Base-by-base conservation (phyloP, 2,329 filamentous ascomycete species). In the Xylariaceae sp. region DNA sequence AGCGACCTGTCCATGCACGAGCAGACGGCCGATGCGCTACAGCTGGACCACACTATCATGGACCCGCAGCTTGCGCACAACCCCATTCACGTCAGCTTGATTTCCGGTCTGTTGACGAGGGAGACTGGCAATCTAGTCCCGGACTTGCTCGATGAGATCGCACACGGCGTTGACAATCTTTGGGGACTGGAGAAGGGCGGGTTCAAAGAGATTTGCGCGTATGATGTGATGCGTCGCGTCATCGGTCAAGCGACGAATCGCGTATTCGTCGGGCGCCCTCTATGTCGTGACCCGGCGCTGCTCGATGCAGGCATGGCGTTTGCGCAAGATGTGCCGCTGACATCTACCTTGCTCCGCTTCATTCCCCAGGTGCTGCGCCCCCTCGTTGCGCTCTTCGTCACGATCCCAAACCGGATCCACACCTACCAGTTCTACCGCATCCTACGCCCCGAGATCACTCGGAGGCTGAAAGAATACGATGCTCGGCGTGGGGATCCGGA, bases 71-170 rank as follows among this genome's bases (percentile, higher is more conserved):
- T 61, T 2, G 34, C 51, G 8, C 42, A 43, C 42, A 42, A 52
- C 26, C 51, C 54, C 11, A 26, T 56, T 4, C 56, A 61, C 44
- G 43, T 56, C 15, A 52, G 51, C 24, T 42, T 62, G 33, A 52
- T 63, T 40, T 47, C 51, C 2, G 55, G 48, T 13, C 47, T 48
- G 12, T 45, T 64, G 15, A 64, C 60, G 3, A 48, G 51, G 13
- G 53, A 63, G 43, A 58, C 57, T 13, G 56, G 56, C 30, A 63
- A 60, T 39, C 47, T 63, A 13, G 49, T 62, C 30, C 56, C 59
- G 24, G 50, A 47, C 4, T 39, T 64, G 1, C 45, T 48, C 8
- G 59, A 61, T 9, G 61, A 64, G 51, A 50, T 48, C 4, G 48
- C 39, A 4, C 46, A 42, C 31, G 50, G 24, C 16, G 49, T 63